Conservation (phyloP, 768 basidiomycete genomes). For the Lentinula sp. region DNA sequence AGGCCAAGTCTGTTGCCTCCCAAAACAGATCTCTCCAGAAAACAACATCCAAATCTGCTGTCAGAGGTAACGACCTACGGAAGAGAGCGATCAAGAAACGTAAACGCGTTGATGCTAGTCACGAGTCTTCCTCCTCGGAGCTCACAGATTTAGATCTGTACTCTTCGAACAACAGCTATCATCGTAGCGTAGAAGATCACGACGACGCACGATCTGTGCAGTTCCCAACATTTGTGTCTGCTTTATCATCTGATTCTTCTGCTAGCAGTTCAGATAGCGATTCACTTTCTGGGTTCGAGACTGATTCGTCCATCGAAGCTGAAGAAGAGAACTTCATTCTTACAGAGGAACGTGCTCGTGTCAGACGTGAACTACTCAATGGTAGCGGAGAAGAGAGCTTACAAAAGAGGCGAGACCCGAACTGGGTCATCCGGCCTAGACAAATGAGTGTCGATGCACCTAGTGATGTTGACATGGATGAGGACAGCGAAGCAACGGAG, state of each 20-base stretch:
- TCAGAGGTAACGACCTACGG: background rate
- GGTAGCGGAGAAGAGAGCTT: slow-evolving; percentile 35
- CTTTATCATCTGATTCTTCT: slow-evolving; percentile 27
- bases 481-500: slow-evolving; percentile 50
- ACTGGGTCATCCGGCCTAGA: slow-evolving; percentile 67
- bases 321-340: slow-evolving; percentile 61
- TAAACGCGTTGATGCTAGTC: slow-evolving; percentile 23
- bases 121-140: slow-evolving; percentile 28
- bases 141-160: slow-evolving; percentile 30
- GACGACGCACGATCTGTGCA: slow-evolving; percentile 28
- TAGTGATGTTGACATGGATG: slow-evolving; percentile 63
- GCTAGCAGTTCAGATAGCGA: slow-evolving; percentile 35
- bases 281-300: slow-evolving; percentile 36
- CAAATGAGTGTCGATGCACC: slow-evolving; percentile 59
- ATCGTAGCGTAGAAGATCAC: slow-evolving; percentile 12
- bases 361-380: slow-evolving; percentile 55
- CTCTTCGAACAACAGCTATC: no score
- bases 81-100: slow-evolving; percentile 22
- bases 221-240: slow-evolving; percentile 68
- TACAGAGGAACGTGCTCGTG: slow-evolving; percentile 46
- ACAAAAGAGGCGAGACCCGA: slow-evolving; percentile 11
- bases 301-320: slow-evolving; percentile 51
- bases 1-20: background rate
- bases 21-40: slow-evolving; percentile 19
- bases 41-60: background rate